Evolutionary conservation across 768 basidiomycete species (phyloP).

Genomic region (Kondoa malvinella): DNA sequence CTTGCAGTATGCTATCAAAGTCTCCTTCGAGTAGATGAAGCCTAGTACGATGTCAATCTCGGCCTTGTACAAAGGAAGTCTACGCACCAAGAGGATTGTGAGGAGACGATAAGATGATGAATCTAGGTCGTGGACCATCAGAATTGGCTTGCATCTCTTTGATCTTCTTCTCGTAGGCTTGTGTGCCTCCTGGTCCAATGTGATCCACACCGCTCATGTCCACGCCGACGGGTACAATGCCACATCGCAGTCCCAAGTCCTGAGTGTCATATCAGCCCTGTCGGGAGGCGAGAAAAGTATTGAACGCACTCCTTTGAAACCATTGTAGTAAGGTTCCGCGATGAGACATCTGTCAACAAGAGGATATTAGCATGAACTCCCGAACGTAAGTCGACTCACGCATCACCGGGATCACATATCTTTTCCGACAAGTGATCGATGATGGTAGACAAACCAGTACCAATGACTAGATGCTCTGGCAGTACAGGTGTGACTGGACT

Average conservation of each 20-base stretch:
- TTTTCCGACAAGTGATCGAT: conserved; percentile 16
- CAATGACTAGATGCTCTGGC: conserved; percentile 22
- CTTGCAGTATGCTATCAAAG: conserved; percentile 20
- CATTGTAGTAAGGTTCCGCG: conserved; percentile 18
- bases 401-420: conserved; percentile 21
- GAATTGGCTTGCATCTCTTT: neutral
- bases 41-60: conserved; percentile 9
- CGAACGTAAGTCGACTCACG: neutral
- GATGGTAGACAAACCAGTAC: conserved; percentile 4
- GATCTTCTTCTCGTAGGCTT: conserved; percentile 3
- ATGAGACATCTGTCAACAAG: conserved; percentile 15
- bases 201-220: neutral
- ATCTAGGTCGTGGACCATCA: conserved; percentile 11
- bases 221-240: neutral
- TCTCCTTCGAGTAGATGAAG: conserved; percentile 25
- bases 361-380: neutral
- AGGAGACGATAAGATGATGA: conserved; percentile 23
- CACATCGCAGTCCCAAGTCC: conserved; percentile 15
- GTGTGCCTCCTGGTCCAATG: neutral
- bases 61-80: neutral
- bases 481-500: conserved; percentile 18
- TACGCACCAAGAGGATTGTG: conserved; percentile 20
- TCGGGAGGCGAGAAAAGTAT: no score
- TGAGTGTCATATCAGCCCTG: no score
- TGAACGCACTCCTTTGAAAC: no score